Base-by-base conservation (phyloP, 1,284 basidiomycete genomes). In the Cryptococcus sp. region DNA sequence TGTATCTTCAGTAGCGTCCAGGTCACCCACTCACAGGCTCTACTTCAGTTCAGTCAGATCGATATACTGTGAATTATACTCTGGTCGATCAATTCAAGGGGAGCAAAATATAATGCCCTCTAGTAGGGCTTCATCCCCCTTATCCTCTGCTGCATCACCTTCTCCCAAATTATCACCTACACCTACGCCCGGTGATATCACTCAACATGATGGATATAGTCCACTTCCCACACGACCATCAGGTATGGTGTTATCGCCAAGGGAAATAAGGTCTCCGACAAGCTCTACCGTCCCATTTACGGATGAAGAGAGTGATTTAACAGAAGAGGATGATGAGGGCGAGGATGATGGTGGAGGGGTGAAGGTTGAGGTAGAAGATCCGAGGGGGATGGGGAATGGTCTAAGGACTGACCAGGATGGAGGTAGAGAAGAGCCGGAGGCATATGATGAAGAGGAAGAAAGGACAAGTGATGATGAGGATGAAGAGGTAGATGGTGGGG, bases 301-400 rank as follows among this genome's bases (percentile, higher is more conserved):
- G 13, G 49, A 46, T 4, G 55, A 53, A 32, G 53, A 55, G 10
- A 52, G 45, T 34, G 53, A 59, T 10, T 53, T 64, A 36, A 64
- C 61, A 1, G 64, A 66, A 38, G 61, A 62, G 34, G 62, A 65
- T 13, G 64, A 58, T 4, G 46, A 53, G 36, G 50, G 46, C 13
- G 58, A 58, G 10, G 55, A 42, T 10, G 56, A 44, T 4, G 46
- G 42, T 30, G 56, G 60, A 3, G 49, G 34, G 30, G 54, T 41
- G 4, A 52, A 50, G 37, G 23, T 23, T 23, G 23, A 23, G 23
- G 23, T 45, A 35, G 37, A 57, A 57, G 31, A 38, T 48, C 31
- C 57, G 42, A 4, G 38, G 37, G 43, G 8, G 8, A 45, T 45
- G 8, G 7, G 31, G 43, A 45, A 30, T 54, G 59, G 7, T 37